A percentile compares a stretch with the other conserved stretches of the same genome.
These are phyloP conservation scores for Canavalia ensiformis DNA, from an alignment of 306 rosid species.

Conservation along the genomic window DNA sequence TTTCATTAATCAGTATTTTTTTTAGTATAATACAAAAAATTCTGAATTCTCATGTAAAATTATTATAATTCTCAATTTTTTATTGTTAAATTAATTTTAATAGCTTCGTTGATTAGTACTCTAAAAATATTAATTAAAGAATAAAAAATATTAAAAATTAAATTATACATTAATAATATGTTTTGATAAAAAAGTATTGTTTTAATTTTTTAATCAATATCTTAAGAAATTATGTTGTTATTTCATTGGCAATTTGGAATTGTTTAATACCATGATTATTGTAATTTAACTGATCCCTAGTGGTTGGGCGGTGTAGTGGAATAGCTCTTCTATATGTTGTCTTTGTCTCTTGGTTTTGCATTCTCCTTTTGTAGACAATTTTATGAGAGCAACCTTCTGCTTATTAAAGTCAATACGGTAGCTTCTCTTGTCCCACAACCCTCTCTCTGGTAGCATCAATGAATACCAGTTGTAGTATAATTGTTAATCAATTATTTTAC, in stretches of 20 bases:
- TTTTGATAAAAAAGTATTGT: no score
- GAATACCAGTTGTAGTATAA: neutral
- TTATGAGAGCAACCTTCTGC: neutral
- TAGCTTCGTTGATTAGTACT: no score
- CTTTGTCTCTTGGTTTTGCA: neutral
- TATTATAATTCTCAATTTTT: no score
- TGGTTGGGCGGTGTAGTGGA: slow-evolving; percentile 59
- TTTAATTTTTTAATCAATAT: no score
- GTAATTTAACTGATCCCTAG: slow-evolving; percentile 23
- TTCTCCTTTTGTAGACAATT: neutral
- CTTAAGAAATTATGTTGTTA: no score
- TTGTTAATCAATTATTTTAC: neutral
- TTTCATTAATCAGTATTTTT: neutral
- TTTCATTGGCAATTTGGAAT: slow-evolving; percentile 38
- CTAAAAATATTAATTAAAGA: no score
- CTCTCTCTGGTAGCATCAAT: neutral
- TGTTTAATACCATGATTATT: slow-evolving; percentile 41
- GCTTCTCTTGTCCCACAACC: neutral
- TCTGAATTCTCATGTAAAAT: no score
- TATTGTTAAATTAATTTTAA: no score
- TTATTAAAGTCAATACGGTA: neutral
- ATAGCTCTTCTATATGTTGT: neutral
- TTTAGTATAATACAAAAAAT: no score
- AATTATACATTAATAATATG: no score
- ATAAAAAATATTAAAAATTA: no score